These are phyloP conservation scores for Ceratocystis lukuohia DNA, from an alignment of 2,329 filamentous ascomycete species.

Conservation along the genomic window DNA sequence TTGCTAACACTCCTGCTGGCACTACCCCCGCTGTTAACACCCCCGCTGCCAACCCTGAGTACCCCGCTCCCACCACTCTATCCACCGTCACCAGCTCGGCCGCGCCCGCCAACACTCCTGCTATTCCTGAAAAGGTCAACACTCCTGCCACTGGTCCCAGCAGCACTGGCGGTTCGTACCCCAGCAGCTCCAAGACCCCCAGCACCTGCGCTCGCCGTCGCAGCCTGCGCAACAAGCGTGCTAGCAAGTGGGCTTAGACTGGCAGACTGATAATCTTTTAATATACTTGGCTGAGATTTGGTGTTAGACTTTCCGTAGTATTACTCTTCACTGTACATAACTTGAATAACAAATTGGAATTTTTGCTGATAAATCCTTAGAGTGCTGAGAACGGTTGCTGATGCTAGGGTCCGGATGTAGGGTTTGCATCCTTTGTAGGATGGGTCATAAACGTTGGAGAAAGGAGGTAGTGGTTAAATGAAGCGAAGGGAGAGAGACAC, in stretches of 20 bases:
- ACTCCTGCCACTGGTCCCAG: neutral
- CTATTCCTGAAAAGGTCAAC: neutral
- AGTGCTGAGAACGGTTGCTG: too few relatives aligned
- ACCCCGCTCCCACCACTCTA: constrained; percentile 10
- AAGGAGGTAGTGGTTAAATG: neutral
- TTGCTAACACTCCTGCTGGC: neutral
- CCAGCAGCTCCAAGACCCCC: constrained; percentile 6
- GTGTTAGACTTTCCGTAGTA: neutral
- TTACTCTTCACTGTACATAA: constrained; percentile 4
- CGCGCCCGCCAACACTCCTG: constrained; percentile 8
- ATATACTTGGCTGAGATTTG: neutral
- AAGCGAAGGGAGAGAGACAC: neutral
- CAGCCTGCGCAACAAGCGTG: constrained; percentile 8
- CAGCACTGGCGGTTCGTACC: constrained; percentile 1
- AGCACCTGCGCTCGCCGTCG: constrained; percentile 13
- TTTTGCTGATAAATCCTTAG: neutral
- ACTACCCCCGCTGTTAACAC: too few relatives aligned
- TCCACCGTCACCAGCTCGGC: constrained; percentile 9
- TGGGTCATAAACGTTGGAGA: neutral
- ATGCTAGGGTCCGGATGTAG: too few relatives aligned
- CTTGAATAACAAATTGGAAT: neutral
- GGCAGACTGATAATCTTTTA: neutral
- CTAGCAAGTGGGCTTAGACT: neutral
- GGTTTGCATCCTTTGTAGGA: too few relatives aligned
- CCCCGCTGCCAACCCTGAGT: neutral